Base-by-base conservation (phyloP, 306 rosid species). In the Cucumis hystrix region DNA sequence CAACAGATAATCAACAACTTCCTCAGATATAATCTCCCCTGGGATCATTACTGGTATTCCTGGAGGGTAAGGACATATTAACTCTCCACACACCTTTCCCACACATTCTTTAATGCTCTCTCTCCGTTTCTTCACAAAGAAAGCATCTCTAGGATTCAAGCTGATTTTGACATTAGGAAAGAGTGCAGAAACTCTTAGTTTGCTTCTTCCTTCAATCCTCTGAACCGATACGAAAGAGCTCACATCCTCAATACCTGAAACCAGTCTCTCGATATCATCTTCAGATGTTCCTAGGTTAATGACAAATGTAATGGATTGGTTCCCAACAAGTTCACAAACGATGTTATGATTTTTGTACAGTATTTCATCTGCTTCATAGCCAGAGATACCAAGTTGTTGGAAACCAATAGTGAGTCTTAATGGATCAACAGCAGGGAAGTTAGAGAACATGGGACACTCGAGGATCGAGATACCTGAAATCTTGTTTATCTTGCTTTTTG, bases 101-200 rank as follows among this genome's bases (percentile, higher is more conserved):
- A 89, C 39, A 78, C 93, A 75, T 61, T 86, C 86, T 64, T 57
- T 81, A 16, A 87, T 65, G 25, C 78, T 62, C 71, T 79, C 86
- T 69, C 85, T 91, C 82, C 79, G 81, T 88, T 93, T 93, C 25
- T 86, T 83, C 4, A 87, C 82, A 14, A 93, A 93, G 67, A 93
- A 93, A 45, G 96, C 98, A 28, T 91, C 98, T 83, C 98, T 91
- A 25, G 96, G 98, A 62, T 81, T 88, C 79, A 93, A 78, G 59
- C 85, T 80, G 75, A 64, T 87, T 73, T 68, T 45, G 39, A 81
- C 76, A 67, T 89, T 90, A 23, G 84, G 82, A 81, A 89, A 89
- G 51, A 87, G 90, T 21, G 87, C 81, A 52, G n/a, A 52, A 52
- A 52, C 6, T 1, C 6, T 52, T 5, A 52, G 30, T 21, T 62